A percentile compares a stretch with the other conserved stretches of the same genome.
These are phyloP conservation scores for Linnemannia zychae DNA, from an alignment of 192 early-diverging fungal species.

Conservation along the genomic window DNA sequence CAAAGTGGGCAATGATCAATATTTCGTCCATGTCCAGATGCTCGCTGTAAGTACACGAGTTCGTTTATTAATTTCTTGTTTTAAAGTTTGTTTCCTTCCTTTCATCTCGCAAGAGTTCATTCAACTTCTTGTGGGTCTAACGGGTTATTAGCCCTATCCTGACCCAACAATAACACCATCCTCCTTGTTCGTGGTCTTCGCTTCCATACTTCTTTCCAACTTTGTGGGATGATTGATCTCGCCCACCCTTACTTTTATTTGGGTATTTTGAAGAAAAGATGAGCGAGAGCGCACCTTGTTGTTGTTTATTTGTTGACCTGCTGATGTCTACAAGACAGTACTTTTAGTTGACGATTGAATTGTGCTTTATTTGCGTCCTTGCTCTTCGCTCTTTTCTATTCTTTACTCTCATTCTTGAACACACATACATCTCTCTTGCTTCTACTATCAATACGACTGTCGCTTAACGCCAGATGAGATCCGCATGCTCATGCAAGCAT, in stretches of 20 bases:
- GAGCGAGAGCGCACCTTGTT: not conserved
- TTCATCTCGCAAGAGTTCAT: not conserved
- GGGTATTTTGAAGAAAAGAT: not conserved
- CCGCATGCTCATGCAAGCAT: not conserved
- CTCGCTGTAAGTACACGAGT: slow-evolving; percentile 18
- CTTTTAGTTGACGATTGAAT: not conserved
- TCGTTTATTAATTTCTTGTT: not conserved
- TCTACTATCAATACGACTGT: not conserved
- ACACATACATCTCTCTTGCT: not conserved
- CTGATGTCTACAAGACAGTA: not conserved
- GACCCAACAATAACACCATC: too few relatives aligned
- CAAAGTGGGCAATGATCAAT: slow-evolving; percentile 12
- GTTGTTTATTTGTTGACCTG: not conserved
- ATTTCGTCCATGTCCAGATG: slow-evolving; percentile 37
- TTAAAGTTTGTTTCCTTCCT: not conserved
- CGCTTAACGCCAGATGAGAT: not conserved
- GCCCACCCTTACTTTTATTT: not conserved
- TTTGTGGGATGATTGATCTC: not conserved
- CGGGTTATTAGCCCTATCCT: not conserved
- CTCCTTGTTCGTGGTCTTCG: not conserved
- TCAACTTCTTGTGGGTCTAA: not conserved
- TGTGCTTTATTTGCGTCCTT: not conserved
- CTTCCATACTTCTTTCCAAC: not conserved
- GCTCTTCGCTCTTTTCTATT: not conserved
- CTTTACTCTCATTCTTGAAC: not conserved